phyloP scores from a whole-genome alignment of 2,329 filamentous ascomycete genomes.

The Diaporthe sp. region DNA sequence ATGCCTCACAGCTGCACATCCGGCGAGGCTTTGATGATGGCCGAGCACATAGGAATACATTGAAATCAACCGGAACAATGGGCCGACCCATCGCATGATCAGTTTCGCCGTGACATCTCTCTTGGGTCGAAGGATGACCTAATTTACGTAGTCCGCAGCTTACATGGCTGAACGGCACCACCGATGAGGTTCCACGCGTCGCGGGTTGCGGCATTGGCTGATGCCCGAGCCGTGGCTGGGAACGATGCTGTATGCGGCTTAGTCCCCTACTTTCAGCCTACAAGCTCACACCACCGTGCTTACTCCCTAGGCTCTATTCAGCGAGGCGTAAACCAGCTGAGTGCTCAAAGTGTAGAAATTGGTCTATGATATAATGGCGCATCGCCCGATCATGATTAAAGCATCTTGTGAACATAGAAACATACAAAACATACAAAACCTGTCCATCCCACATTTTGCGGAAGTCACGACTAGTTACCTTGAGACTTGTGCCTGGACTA shows the following conservation, averaged over 20 bases:
- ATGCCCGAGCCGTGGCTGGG: not conserved
- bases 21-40: not conserved
- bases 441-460: not conserved
- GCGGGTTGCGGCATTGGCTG: not conserved
- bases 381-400: not conserved
- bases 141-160: not conserved
- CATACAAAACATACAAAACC: not conserved
- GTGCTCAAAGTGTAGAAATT: not conserved
- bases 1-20: not conserved
- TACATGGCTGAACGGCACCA: not conserved
- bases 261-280: not conserved
- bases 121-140: not conserved
- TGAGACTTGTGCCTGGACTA: not conserved
- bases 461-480: fast-evolving
- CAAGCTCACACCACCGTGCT: not conserved
- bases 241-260: not conserved
- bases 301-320: not conserved
- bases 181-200: slow-evolving; percentile 13
- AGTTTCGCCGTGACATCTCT: not conserved
- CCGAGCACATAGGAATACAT: not conserved
- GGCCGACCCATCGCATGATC: too few species aligned
- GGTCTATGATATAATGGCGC: not conserved
- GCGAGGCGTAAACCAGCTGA: not conserved
- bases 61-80: not conserved
- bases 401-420: not conserved